These are phyloP conservation scores for Penicillium longicatenatum DNA, from an alignment of 495 filamentous ascomycete genomes.

Conservation along the genomic window DNA sequence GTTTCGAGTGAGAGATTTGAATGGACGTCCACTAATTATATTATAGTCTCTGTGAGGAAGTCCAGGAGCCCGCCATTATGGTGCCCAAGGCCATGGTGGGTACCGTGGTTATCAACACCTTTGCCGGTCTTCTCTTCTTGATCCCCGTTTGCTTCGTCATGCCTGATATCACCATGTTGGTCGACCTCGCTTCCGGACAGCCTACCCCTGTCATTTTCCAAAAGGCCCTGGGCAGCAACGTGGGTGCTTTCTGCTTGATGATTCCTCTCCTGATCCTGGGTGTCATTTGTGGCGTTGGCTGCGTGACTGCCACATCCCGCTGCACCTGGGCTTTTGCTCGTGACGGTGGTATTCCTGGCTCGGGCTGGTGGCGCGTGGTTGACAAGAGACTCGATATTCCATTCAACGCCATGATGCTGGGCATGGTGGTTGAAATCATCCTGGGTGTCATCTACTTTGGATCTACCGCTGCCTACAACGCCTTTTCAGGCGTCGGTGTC, in stretches of 20 bases:
- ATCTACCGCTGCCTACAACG: constrained; percentile 57
- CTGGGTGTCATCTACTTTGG: constrained; percentile 61
- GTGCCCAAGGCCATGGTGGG: constrained; percentile 69
- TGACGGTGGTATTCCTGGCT: constrained; percentile 61
- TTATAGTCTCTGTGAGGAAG: constrained; percentile 59
- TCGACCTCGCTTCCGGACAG: constrained; percentile 56
- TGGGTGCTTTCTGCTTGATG: constrained; percentile 65
- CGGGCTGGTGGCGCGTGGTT: constrained; percentile 57
- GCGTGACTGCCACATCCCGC: constrained; percentile 68
- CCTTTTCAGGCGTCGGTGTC: constrained; percentile 61
- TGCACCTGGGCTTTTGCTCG: constrained; percentile 73
- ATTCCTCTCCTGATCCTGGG: constrained; percentile 69
- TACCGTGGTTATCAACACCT: constrained; percentile 62
- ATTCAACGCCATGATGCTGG: constrained; percentile 50
- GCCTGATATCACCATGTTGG: constrained; percentile 53
- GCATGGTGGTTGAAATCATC: constrained; percentile 51
- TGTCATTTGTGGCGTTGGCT: constrained; percentile 63
- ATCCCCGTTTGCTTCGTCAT: constrained; percentile 61
- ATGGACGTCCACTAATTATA: constrained; percentile 1
- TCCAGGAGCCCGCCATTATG: constrained; percentile 60
- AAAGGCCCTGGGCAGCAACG: constrained; percentile 22
- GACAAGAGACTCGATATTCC: constrained; percentile 53
- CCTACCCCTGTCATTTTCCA: constrained; percentile 26
- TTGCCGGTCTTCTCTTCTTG: constrained; percentile 67
- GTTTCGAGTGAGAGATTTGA: neutral